Conservation (phyloP, 73 alveolate species). For the Tetrahymena malaccensis region DNA sequence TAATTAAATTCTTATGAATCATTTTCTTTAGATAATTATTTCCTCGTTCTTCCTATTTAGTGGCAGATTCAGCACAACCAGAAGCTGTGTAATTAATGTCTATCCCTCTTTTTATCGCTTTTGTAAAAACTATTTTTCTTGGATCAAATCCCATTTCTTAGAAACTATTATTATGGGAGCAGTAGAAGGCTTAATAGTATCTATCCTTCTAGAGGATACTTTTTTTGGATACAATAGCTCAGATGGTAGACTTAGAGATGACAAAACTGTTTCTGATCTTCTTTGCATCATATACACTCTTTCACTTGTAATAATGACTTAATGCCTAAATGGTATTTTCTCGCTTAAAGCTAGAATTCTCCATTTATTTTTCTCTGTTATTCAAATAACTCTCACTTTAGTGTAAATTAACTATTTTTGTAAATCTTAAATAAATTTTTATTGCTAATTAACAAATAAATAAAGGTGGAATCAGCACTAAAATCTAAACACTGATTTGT, state of each 20-base stretch:
- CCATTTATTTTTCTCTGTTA: not conserved
- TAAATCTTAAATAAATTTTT: no score
- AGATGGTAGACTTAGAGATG: not conserved
- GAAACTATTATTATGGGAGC: not conserved
- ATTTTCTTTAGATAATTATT: not conserved
- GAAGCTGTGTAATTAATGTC: not conserved
- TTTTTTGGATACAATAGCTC: not conserved
- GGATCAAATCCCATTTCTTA: not conserved
- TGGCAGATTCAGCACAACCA: not conserved
- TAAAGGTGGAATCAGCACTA: not conserved
- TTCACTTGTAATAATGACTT: not conserved
- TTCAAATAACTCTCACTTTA: not conserved
- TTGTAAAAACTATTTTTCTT: not conserved
- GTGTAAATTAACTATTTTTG: not conserved
- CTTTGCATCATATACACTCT: not conserved
- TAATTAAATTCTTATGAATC: not conserved
- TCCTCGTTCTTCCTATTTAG: not conserved
- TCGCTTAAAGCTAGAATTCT: not conserved
- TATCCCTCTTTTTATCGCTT: not conserved
- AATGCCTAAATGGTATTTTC: not conserved
- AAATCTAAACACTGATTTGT: not conserved
- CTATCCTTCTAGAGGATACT: not conserved
- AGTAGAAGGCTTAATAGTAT: not conserved
- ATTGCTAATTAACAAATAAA: no score
- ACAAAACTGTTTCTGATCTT: not conserved